phyloP scores from a whole-genome alignment of 768 basidiomycete genomes.

The Paxillus ammoniavirescens region DNA sequence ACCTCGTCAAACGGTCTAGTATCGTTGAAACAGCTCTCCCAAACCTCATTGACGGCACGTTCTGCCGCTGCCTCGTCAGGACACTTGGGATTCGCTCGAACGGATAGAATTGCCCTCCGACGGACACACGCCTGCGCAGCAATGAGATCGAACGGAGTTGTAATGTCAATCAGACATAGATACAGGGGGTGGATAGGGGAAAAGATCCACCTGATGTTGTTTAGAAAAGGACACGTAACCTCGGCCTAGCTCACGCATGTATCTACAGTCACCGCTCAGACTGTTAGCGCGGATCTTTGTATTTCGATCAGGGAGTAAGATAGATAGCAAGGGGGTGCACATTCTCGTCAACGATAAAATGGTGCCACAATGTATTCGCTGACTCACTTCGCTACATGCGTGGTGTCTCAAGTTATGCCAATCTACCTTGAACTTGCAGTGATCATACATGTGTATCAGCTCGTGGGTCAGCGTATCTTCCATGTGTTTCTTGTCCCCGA shows the following conservation, averaged over 20 bases:
- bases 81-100: slow-evolving; percentile 78
- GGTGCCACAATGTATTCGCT: background rate
- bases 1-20: slow-evolving; percentile 98
- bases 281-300: slow-evolving; percentile 91
- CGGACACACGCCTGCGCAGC: slow-evolving; percentile 78
- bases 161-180: slow-evolving; percentile 5
- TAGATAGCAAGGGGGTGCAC: background rate
- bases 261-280: slow-evolving; percentile 90
- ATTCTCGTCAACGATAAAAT: background rate
- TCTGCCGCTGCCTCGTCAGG: slow-evolving; percentile 76
- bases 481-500: slow-evolving; percentile 81
- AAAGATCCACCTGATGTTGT: slow-evolving; percentile 78
- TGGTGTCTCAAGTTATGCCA: slow-evolving; percentile 91
- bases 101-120: slow-evolving; percentile 80
- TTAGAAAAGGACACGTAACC: slow-evolving; percentile 82
- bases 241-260: slow-evolving; percentile 74
- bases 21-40: slow-evolving; percentile 94
- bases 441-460: slow-evolving; percentile 93
- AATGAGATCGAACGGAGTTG: slow-evolving; percentile 1
- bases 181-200: background rate
- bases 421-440: slow-evolving; percentile 91
- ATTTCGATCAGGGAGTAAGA: background rate
- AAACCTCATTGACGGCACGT: slow-evolving; percentile 91
- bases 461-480: slow-evolving; percentile 94
- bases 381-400: slow-evolving; percentile 91